Evolutionary conservation across 306 rosid genomes (phyloP), one percentile per base, ranked within the genome.

Genomic region (Prunus dulcis): DNA sequence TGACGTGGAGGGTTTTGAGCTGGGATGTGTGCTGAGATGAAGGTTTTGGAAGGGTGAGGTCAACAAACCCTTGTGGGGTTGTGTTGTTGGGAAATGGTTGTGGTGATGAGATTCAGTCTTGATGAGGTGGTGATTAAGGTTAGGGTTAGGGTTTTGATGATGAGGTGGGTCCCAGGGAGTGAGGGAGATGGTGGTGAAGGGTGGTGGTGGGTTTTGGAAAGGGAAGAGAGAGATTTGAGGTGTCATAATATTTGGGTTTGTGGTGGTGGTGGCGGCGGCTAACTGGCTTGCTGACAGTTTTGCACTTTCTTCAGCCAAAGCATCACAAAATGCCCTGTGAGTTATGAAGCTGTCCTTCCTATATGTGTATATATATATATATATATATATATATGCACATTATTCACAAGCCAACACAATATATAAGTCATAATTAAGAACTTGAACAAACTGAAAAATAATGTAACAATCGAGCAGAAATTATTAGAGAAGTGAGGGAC

Each of bases 301-400:
- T 51, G 96, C 97, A 82, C 91, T 95, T 75, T 95, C 99, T 86
- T 95, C 93, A 12, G 99, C 99, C 74, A 95, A 78, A 34, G 98
- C 98, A 82, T 95, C 97, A 69, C 99, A 96, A 67, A 92, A 96
- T 53, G 99, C 99, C 84, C 98, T 86, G 49, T 96, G 99, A 46
- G 97, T 96, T 71, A 96, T 81, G 90, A 92, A 92, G 87, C 97
- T 91, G 82, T 96, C 99, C 83, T 96, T 96, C 96, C 99, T 96
- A 86, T 18, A 58, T 6, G 7, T 32, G 4, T 27, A 27, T 27
- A 27, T 23, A 25, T 25, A 25, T 34, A 5, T 5, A 32, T 27
- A 27, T 27, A 27, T 23, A 25, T 25, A 25, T 34, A 5, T 5
- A 15, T 10, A 10, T 10, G 9, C 32, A 46, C 14, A 47, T 25